These are phyloP conservation scores for Biscogniauxia marginata DNA, from an alignment of 2,329 filamentous ascomycete species.

Conservation along the genomic window DNA sequence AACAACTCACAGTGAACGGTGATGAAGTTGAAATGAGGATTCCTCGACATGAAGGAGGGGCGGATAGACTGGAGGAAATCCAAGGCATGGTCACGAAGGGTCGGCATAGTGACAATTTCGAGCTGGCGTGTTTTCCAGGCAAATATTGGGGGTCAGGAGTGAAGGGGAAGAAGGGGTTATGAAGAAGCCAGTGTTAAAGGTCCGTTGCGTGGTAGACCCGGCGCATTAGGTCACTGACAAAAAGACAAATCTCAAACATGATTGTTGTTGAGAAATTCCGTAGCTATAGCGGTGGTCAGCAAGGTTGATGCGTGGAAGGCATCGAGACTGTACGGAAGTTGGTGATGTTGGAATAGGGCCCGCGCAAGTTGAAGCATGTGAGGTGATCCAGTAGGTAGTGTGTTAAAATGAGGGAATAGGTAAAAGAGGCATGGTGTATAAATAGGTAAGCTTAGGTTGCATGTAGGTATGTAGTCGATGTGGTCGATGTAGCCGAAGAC, in stretches of 20 bases:
- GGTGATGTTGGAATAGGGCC: background rate
- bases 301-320: slow-evolving; percentile 10
- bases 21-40: slow-evolving; percentile 78
- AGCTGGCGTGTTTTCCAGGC: background rate
- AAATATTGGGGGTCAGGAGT: background rate
- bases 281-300: slow-evolving; percentile 13
- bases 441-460: background rate
- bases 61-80: slow-evolving; percentile 49
- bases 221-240: slow-evolving; percentile 23
- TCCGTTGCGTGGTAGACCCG: slow-evolving; percentile 21
- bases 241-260: slow-evolving; percentile 22
- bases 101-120: slow-evolving; percentile 30
- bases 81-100: slow-evolving; percentile 35
- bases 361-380: background rate
- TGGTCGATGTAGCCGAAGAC: background rate
- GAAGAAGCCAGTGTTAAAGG: slow-evolving; percentile 22
- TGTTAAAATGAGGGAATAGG: background rate
- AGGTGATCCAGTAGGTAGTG: background rate
- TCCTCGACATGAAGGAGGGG: slow-evolving; percentile 57
- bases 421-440: background rate
- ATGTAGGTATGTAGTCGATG: background rate
- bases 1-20: slow-evolving; percentile 67
- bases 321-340: slow-evolving; percentile 5
- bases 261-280: slow-evolving; percentile 13
- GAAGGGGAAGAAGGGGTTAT: background rate